phyloP scores from a whole-genome alignment of 1,284 basidiomycete species.

The Trametes versicolor region DNA sequence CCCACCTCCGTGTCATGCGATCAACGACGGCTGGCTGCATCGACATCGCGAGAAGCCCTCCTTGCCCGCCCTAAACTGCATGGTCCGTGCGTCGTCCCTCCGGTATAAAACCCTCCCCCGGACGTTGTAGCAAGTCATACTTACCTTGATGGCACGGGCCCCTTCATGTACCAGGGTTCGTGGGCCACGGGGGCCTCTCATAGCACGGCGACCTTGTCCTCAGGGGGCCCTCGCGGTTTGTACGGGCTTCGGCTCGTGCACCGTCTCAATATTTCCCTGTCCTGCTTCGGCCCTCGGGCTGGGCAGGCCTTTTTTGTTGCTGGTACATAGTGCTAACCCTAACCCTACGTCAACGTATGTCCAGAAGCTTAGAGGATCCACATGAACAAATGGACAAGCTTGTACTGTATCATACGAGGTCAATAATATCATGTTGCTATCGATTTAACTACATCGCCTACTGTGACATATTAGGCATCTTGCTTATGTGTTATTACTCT shows the following conservation, averaged over 20 bases:
- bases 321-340: slow-evolving; percentile 27
- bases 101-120: slow-evolving; percentile 26
- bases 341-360: slow-evolving; percentile 24
- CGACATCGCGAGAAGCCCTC: neutral
- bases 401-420: neutral
- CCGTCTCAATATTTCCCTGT: slow-evolving; percentile 45
- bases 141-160: slow-evolving; percentile 37
- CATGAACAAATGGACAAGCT: no score
- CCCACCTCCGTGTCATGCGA: neutral
- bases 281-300: slow-evolving; percentile 44
- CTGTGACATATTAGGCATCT: no score
- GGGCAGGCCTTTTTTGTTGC: slow-evolving; percentile 41
- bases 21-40: neutral
- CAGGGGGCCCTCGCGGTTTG: slow-evolving; percentile 44
- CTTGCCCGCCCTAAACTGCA: slow-evolving; percentile 20
- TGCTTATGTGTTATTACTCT: no score
- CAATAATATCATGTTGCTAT: neutral
- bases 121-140: slow-evolving; percentile 31
- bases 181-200: slow-evolving; percentile 36
- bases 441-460: no score
- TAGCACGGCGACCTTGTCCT: slow-evolving; percentile 45
- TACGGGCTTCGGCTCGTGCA: slow-evolving; percentile 47
- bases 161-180: slow-evolving; percentile 31
- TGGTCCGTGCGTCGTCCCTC: slow-evolving; percentile 37
- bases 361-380: no score